These are phyloP conservation scores for Musa beccarii DNA, from an alignment of 176 grass and related monocot species.

Conservation along the genomic window DNA sequence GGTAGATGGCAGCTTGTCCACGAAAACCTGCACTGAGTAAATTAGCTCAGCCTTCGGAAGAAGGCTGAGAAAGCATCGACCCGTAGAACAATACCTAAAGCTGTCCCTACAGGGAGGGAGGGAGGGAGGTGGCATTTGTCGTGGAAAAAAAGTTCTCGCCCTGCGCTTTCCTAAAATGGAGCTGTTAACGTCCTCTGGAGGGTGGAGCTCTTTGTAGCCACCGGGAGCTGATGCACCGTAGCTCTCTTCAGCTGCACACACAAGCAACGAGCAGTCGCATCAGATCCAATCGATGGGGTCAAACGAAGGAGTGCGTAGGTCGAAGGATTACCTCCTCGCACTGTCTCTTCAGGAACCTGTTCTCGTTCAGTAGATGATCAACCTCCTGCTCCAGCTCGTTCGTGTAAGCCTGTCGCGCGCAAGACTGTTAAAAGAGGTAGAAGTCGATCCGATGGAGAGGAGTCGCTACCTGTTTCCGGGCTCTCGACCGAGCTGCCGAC, in stretches of 20 bases:
- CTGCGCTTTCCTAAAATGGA: background rate
- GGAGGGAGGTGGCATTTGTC: too few relatives aligned
- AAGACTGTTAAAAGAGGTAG: background rate
- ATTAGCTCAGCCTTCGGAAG: too few relatives aligned
- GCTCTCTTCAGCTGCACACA: constrained; percentile 17
- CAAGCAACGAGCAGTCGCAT: background rate
- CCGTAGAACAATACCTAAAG: too few relatives aligned
- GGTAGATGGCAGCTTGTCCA: too few relatives aligned
- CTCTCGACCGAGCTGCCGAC: constrained; percentile 35
- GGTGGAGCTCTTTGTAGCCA: background rate
- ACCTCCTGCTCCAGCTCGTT: constrained; percentile 34
- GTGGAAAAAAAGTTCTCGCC: too few relatives aligned
- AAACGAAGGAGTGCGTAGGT: too few relatives aligned
- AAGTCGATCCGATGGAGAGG: background rate
- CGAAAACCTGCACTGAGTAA: too few relatives aligned
- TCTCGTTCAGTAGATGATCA: constrained; percentile 21
- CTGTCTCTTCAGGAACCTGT: constrained; percentile 4
- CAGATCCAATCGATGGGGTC: too few relatives aligned
- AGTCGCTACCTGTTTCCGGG: constrained; percentile 16
- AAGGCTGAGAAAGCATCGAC: too few relatives aligned
- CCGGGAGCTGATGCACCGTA: background rate
- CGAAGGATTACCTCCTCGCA: constrained; percentile 17
- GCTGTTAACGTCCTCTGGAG: background rate
- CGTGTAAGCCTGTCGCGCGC: constrained; percentile 7
- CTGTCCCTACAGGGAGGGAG: too few relatives aligned